Percentiles rank a stretch among this genome's conserved stretches.
Conservation (phyloP, 2,329 filamentous ascomycete species). For the Lojkania enalia region DNA sequence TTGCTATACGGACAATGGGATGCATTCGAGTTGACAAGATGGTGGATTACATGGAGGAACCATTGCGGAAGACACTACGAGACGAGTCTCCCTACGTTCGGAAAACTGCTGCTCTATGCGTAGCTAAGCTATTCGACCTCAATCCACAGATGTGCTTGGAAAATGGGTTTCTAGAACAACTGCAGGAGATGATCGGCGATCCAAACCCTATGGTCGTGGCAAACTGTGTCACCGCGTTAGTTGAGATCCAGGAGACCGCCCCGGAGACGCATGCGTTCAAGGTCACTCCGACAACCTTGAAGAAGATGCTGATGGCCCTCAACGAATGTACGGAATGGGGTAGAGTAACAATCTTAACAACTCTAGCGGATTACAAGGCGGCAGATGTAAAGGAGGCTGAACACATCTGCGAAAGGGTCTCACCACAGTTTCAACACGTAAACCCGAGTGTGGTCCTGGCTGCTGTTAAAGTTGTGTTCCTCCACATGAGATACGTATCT, state of each 20-base stretch:
- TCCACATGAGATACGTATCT: conserved; percentile 87
- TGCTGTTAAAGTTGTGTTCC: conserved; percentile 97
- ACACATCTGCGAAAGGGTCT: conserved; percentile 95
- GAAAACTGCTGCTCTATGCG: conserved; percentile 96
- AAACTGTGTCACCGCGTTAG: conserved; percentile 91
- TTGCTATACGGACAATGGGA: conserved; percentile 97
- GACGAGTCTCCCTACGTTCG: conserved; percentile 98
- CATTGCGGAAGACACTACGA: conserved; percentile 88
- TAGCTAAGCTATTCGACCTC: conserved; percentile 95
- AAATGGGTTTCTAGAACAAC: conserved; percentile 89
- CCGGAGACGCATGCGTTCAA: conserved; percentile 87
- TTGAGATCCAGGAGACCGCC: conserved; percentile 86
- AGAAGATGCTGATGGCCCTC: conserved; percentile 93
- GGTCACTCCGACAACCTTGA: conserved; percentile 79
- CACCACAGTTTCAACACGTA: conserved; percentile 97
- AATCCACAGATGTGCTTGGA: conserved; percentile 92
- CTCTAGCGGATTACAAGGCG: conserved; percentile 84
- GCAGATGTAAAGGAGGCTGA: conserved; percentile 93
- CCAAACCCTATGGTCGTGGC: conserved; percentile 99
- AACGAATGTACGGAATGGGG: conserved; percentile 99
- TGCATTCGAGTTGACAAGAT: conserved; percentile 99
- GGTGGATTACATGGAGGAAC: conserved; percentile 99
- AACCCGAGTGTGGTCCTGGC: conserved; percentile 96
- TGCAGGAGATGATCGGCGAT: conserved; percentile 96
- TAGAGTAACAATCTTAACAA: conserved; percentile 87